Percentiles rank a stretch among this genome's conserved stretches.
phyloP scores from a whole-genome alignment of 1,284 basidiomycete genomes.

The Sporisorium reilianum region DNA sequence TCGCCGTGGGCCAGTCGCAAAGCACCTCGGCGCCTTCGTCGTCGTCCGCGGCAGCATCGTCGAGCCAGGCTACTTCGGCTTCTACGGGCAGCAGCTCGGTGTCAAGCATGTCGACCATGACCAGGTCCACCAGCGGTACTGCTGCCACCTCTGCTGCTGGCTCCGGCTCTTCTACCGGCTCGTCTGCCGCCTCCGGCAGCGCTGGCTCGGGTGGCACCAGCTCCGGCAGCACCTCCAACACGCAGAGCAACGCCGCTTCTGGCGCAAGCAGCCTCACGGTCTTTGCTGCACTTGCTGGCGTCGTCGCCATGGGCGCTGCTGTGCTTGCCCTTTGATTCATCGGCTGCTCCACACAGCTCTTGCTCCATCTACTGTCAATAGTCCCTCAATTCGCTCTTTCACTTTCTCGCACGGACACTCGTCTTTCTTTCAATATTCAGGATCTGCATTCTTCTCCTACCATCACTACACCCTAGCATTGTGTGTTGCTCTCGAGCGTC shows the following conservation, averaged over 20 bases:
- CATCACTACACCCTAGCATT: neutral
- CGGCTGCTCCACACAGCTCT: neutral
- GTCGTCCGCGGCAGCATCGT: neutral
- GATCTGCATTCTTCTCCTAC: neutral
- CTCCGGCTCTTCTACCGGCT: too few species aligned
- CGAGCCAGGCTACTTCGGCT: neutral
- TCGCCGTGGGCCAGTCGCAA: slow-evolving; percentile 10
- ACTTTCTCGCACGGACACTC: slow-evolving; percentile 41
- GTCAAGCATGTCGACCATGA: slow-evolving; percentile 15
- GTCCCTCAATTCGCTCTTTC: slow-evolving; percentile 3
- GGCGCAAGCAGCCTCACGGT: slow-evolving; percentile 21
- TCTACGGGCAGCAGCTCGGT: neutral
- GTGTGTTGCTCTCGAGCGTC: neutral
- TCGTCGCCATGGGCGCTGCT: slow-evolving; percentile 32
- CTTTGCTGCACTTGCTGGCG: slow-evolving; percentile 22
- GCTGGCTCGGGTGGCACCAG: slow-evolving; percentile 1
- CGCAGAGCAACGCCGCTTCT: slow-evolving; percentile 31
- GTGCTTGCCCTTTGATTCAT: slow-evolving; percentile 20
- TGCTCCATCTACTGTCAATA: neutral
- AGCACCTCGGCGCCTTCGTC: slow-evolving; percentile 15
- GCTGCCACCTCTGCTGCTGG: slow-evolving; percentile 1
- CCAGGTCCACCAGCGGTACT: slow-evolving; percentile 10
- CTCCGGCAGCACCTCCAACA: slow-evolving; percentile 14
- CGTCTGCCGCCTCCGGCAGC: slow-evolving; percentile 4
- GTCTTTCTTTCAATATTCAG: slow-evolving; percentile 9